A percentile compares a stretch with the other conserved stretches of the same genome.
Conservation (phyloP, 2,329 filamentous ascomycete species). For the Stemphylium beticola region DNA sequence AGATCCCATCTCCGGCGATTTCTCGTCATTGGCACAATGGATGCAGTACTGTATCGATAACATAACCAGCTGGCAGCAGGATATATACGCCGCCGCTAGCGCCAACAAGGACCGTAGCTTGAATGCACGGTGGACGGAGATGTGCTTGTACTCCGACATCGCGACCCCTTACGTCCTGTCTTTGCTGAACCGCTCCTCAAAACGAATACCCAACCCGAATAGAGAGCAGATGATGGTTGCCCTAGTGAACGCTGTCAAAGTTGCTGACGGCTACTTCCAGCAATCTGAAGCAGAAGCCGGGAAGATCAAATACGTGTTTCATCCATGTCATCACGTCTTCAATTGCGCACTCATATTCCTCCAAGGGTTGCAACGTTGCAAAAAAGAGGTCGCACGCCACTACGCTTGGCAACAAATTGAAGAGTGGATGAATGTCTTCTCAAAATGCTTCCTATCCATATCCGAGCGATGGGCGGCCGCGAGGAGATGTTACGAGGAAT, state of each 20-base stretch:
- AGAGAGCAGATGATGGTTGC: conserved; percentile 37
- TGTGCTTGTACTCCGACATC: conserved; percentile 45
- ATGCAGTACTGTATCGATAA: conserved; percentile 32
- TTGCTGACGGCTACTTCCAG: conserved; percentile 43
- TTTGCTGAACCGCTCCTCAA: conserved; percentile 39
- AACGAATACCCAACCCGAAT: conserved; percentile 33
- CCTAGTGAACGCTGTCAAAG: conserved; percentile 36
- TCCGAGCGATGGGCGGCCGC: conserved; percentile 46
- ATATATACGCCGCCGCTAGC: conserved; percentile 36
- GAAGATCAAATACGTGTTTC: conserved; percentile 49
- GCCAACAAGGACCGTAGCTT: conserved; percentile 38
- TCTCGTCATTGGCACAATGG: conserved; percentile 36
- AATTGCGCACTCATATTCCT: conserved; percentile 43
- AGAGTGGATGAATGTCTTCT: conserved; percentile 40
- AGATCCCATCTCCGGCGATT: conserved; percentile 37
- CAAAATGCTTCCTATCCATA: conserved; percentile 42
- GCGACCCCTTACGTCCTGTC: conserved; percentile 40
- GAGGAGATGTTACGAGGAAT: conserved; percentile 43
- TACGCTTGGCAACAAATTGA: conserved; percentile 38
- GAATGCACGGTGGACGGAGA: conserved; percentile 42
- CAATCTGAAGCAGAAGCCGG: conserved; percentile 43
- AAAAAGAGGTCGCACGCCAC: conserved; percentile 36
- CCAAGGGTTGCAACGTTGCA: conserved; percentile 39
- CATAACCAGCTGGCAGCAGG: conserved; percentile 40
- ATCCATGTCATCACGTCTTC: conserved; percentile 47